Conservation (phyloP, 106 monocot species). For the Platanthera guangdongensis region DNA sequence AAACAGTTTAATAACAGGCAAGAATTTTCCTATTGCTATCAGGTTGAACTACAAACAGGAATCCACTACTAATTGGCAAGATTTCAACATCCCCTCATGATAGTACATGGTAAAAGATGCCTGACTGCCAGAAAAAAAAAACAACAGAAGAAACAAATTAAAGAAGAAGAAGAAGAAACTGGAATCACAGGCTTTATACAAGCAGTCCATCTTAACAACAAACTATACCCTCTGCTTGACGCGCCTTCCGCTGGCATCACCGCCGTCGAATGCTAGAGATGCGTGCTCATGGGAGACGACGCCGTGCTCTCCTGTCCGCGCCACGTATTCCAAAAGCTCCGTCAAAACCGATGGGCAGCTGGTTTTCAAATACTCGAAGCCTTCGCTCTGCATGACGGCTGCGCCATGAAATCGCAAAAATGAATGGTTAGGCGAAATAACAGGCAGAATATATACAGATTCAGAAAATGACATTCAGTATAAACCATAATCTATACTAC, state of each 20-base stretch:
- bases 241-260: slow-evolving; percentile 42
- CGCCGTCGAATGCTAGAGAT: slow-evolving; percentile 26
- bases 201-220: not conserved
- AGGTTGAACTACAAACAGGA: not conserved
- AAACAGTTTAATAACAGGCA: not conserved
- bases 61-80: not conserved
- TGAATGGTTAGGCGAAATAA: not conserved
- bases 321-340: slow-evolving; percentile 46
- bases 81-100: not conserved
- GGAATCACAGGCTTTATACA: not conserved
- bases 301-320: slow-evolving; percentile 26
- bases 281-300: slow-evolving; percentile 9
- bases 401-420: slow-evolving; percentile 8
- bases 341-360: slow-evolving; percentile 48
- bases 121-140: not conserved
- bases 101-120: not conserved
- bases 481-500: too few species aligned
- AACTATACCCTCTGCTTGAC: slow-evolving; percentile 37
- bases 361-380: slow-evolving; percentile 50
- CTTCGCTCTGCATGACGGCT: slow-evolving; percentile 71
- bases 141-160: not conserved
- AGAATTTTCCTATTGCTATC: not conserved
- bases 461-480: too few species aligned
- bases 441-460: too few species aligned
- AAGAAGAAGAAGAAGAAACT: not conserved